Evolutionary conservation across 257 asterid genomes (phyloP).

Genomic region (Datura wrightii): DNA sequence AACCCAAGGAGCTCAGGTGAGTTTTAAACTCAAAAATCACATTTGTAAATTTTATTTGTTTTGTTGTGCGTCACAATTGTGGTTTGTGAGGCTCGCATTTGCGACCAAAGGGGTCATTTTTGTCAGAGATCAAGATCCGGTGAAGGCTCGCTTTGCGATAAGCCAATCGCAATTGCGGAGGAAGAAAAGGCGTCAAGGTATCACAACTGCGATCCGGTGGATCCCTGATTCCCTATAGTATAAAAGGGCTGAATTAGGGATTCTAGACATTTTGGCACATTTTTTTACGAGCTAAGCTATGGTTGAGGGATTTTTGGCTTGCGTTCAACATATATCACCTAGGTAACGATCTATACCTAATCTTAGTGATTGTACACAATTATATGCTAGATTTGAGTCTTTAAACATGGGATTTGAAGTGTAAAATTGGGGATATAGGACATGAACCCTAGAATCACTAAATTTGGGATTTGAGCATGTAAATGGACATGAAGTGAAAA

Average conservation of each 20-base stretch:
- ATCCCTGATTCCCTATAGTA: neutral
- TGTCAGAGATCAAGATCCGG: neutral
- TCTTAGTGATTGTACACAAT: neutral
- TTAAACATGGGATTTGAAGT: constrained; percentile 7
- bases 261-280: neutral
- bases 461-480: neutral
- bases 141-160: neutral
- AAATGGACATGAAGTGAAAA: constrained; percentile 6
- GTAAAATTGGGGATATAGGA: neutral
- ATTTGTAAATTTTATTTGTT: neutral
- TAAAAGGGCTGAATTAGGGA: neutral
- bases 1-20: neutral
- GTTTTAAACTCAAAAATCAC: neutral
- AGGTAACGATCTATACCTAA: neutral
- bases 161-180: neutral
- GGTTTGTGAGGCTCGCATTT: neutral
- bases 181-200: neutral
- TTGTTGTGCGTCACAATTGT: neutral
- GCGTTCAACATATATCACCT: neutral
- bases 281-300: neutral
- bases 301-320: neutral
- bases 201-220: neutral
- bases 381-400: neutral
- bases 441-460: neutral
- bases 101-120: neutral